A percentile compares a stretch with the other conserved stretches of the same genome.
phyloP scores from a whole-genome alignment of 371 early-diverging fungal genomes.

The Mortierella sp. region DNA sequence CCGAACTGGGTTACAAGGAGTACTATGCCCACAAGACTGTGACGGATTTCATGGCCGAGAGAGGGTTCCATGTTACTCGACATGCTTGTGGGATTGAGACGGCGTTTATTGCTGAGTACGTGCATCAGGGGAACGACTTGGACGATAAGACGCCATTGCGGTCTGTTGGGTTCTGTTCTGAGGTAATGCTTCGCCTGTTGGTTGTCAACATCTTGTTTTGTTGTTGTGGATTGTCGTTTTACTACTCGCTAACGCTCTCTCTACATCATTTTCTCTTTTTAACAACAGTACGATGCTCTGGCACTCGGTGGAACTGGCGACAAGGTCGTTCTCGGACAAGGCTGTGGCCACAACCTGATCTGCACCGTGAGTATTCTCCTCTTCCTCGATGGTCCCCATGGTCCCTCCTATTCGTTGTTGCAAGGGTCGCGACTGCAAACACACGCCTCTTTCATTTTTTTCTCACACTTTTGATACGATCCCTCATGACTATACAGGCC shows the following conservation, averaged over 20 bases:
- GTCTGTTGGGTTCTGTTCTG: constrained; percentile 60
- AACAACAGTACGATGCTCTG: constrained; percentile 46
- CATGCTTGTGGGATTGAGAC: constrained; percentile 59
- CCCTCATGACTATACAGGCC: constrained; percentile 18
- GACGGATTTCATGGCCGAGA: constrained; percentile 51
- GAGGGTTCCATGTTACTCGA: constrained; percentile 60
- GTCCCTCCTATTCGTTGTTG: neutral
- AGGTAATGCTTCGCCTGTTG: constrained; percentile 21
- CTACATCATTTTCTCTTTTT: neutral
- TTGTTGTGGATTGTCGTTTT: constrained; percentile 9
- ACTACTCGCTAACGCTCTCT: neutral
- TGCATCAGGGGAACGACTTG: constrained; percentile 9
- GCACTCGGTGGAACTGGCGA: constrained; percentile 10
- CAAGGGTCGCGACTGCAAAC: neutral
- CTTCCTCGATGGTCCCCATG: too few relatives aligned
- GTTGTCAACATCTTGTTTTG: too few relatives aligned
- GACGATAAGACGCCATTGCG: constrained; percentile 12
- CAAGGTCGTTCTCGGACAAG: constrained; percentile 68
- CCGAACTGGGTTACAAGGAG: constrained; percentile 60
- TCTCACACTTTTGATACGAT: neutral
- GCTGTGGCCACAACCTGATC: constrained; percentile 80
- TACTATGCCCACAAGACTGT: constrained; percentile 57
- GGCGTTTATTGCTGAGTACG: constrained; percentile 63
- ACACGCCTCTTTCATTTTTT: neutral
- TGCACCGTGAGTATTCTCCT: constrained; percentile 60